These are phyloP conservation scores for Thymus quinquecostatus DNA, from an alignment of 257 asterid species.

Conservation along the genomic window DNA sequence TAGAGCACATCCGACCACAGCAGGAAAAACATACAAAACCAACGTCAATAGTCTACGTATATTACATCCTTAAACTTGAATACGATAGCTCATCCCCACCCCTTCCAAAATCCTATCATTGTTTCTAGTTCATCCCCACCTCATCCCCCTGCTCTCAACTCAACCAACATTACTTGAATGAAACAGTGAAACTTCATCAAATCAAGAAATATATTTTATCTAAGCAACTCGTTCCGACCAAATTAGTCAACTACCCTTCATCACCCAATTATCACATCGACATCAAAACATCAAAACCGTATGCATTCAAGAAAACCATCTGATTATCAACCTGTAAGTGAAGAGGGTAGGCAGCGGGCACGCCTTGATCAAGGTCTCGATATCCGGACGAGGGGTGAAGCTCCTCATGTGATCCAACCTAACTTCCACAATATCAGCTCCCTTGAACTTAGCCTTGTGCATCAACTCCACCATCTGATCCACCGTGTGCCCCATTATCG, in stretches of 20 bases:
- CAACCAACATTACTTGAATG: background rate
- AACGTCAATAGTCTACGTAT: background rate
- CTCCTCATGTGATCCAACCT: constrained; percentile 83
- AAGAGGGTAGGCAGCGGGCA: constrained; percentile 94
- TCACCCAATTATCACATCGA: background rate
- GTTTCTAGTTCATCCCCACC: background rate
- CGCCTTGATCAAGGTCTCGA: constrained; percentile 55
- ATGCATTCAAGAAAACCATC: constrained; percentile 21
- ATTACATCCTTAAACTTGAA: background rate
- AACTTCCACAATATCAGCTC: constrained; percentile 92
- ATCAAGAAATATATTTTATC: constrained; percentile 7
- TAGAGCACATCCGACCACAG: no score
- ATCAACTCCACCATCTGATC: constrained; percentile 68
- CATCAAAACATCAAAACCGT: background rate
- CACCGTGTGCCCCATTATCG: constrained; percentile 87
- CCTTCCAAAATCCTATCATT: background rate
- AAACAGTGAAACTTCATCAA: background rate
- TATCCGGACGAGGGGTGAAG: constrained; percentile 58
- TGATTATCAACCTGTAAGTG: constrained; percentile 78
- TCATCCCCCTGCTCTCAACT: constrained; percentile 7
- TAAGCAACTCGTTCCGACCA: background rate
- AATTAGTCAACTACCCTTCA: background rate
- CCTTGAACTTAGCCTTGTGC: constrained; percentile 72
- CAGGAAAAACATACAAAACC: background rate
- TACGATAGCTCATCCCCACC: background rate